Evolutionary conservation across 768 basidiomycete genomes (phyloP).

Genomic region (Collybia mongolica): DNA sequence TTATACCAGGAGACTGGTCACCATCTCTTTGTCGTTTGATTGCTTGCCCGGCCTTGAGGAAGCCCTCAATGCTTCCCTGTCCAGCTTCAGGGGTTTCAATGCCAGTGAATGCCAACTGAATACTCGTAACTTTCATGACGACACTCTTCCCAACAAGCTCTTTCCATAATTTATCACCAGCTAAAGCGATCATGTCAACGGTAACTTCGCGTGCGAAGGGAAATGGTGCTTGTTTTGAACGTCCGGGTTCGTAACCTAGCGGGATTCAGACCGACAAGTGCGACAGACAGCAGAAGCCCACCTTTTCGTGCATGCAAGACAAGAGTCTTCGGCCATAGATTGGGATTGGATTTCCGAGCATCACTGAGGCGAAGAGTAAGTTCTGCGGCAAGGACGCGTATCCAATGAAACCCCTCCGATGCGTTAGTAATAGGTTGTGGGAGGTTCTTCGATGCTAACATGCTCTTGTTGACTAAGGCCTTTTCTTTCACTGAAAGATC

Average conservation of each 20-base stretch:
- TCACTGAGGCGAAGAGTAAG: conserved; percentile 83
- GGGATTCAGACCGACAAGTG: conserved; percentile 1
- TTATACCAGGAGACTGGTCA: conserved; percentile 8
- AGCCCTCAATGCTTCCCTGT: conserved; percentile 86
- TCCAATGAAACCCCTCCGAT: conserved; percentile 85
- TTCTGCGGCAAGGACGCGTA: conserved; percentile 88
- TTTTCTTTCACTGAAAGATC: conserved; percentile 76
- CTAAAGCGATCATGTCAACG: conserved; percentile 72
- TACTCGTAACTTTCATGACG: conserved; percentile 65
- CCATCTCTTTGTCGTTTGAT: conserved; percentile 40
- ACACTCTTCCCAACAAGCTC: conserved; percentile 67
- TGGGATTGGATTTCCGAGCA: conserved; percentile 67
- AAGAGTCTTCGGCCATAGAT: conserved; percentile 91
- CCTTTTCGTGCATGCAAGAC: conserved; percentile 79
- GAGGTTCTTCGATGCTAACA: conserved; percentile 96
- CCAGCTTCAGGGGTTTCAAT: conserved; percentile 75
- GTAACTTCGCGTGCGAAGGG: conserved; percentile 76
- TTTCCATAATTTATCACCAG: conserved; percentile 83
- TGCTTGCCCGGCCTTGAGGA: conserved; percentile 51
- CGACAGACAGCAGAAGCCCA: conserved; percentile 14
- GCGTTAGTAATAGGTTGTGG: conserved; percentile 71
- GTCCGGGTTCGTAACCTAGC: conserved; percentile 61
- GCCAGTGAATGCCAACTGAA: conserved; percentile 75
- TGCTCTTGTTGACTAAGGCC: conserved; percentile 84
- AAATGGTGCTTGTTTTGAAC: conserved; percentile 86